Evolutionary conservation across 768 basidiomycete species (phyloP).

Genomic region (Auricularia heimuer): DNA sequence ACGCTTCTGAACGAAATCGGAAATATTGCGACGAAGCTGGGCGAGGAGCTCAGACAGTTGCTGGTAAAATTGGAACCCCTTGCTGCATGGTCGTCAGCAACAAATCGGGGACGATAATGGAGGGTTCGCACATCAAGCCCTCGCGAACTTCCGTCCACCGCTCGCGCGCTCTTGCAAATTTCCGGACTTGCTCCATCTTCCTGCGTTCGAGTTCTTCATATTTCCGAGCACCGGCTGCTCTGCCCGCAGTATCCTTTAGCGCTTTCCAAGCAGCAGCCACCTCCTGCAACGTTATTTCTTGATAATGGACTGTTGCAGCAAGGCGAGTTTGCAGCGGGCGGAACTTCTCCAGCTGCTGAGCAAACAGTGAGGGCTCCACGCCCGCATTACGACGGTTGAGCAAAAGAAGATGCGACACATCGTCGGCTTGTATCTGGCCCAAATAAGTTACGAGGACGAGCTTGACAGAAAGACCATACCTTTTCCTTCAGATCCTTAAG

Average conservation of each 20-base stretch:
- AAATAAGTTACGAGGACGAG: neutral
- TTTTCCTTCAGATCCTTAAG: slow-evolving; percentile 95
- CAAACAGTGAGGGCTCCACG: slow-evolving; percentile 82
- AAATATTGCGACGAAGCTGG: slow-evolving; percentile 48
- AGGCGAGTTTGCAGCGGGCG: slow-evolving; percentile 81
- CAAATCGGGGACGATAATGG: neutral
- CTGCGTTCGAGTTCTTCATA: slow-evolving; percentile 76
- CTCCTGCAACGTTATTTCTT: slow-evolving; percentile 65
- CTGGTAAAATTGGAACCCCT: slow-evolving; percentile 82
- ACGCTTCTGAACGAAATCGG: slow-evolving; percentile 52
- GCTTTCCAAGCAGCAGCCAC: slow-evolving; percentile 62
- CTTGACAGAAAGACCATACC: slow-evolving; percentile 30
- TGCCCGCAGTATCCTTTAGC: slow-evolving; percentile 62
- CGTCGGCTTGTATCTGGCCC: slow-evolving; percentile 80
- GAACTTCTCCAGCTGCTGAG: slow-evolving; percentile 93
- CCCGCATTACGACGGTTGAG: slow-evolving; percentile 78
- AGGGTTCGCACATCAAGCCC: slow-evolving; percentile 61
- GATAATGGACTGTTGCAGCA: slow-evolving; percentile 65
- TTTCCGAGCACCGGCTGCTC: slow-evolving; percentile 65
- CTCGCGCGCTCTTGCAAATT: slow-evolving; percentile 70
- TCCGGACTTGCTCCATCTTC: slow-evolving; percentile 62
- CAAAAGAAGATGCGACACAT: slow-evolving; percentile 89
- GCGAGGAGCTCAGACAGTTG: slow-evolving; percentile 60
- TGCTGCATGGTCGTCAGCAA: slow-evolving; percentile 33
- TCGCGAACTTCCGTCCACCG: slow-evolving; percentile 80